Conservation (phyloP, 768 basidiomycete genomes). For the Tulasnella sp. region DNA sequence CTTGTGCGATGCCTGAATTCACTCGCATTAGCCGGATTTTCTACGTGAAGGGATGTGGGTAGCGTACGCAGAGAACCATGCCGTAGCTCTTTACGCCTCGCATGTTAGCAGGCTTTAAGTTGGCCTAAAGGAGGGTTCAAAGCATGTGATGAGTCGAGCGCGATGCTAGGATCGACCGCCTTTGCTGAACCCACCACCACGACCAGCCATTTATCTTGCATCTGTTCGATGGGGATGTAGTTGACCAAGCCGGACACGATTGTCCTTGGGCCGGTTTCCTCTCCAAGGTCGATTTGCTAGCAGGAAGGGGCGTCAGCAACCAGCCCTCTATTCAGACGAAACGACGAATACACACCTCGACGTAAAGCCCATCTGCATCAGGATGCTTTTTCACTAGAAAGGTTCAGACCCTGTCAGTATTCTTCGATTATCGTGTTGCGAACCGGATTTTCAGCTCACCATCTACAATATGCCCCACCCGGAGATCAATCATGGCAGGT, state of each 20-base stretch:
- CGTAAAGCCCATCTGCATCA: conserved; percentile 94
- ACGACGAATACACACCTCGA: conserved; percentile 52
- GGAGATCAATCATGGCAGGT: conserved; percentile 95
- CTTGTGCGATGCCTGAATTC: conserved; percentile 71
- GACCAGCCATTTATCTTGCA: conserved; percentile 74
- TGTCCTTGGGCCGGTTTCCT: conserved; percentile 88
- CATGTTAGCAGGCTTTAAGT: conserved; percentile 94
- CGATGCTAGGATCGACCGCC: not conserved
- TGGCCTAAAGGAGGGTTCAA: conserved; percentile 29
- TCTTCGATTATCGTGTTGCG: not conserved
- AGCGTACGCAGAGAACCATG: conserved; percentile 85
- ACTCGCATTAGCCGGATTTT: not conserved
- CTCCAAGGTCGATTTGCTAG: conserved; percentile 92
- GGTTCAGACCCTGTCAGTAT: not conserved
- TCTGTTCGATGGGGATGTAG: conserved; percentile 91
- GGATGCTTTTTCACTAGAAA: conserved; percentile 83
- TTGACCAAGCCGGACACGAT: conserved; percentile 96
- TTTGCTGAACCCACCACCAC: conserved; percentile 51
- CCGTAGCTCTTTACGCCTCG: conserved; percentile 96
- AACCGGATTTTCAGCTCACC: conserved; percentile 42
- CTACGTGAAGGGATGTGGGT: not conserved
- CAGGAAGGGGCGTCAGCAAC: not conserved
- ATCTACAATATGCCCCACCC: conserved; percentile 88
- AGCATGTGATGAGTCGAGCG: not conserved
- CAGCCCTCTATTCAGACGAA: not conserved